Percentiles rank a stretch among this genome's conserved stretches.
phyloP scores from a whole-genome alignment of 148 eudicot genomes.

The Nepenthes gracilis region DNA sequence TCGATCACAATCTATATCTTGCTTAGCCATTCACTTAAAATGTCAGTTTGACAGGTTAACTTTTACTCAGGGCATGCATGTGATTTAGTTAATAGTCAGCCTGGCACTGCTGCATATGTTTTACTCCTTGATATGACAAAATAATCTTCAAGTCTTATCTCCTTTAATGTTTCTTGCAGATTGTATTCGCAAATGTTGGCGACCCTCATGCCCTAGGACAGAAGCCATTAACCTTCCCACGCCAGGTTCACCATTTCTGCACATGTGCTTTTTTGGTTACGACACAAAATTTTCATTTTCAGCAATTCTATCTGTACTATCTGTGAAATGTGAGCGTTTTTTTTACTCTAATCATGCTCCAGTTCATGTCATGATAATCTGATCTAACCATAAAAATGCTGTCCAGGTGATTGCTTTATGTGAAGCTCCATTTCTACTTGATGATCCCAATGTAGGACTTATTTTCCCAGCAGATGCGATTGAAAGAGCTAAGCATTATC shows the following conservation, averaged over 20 bases:
- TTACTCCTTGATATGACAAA: not conserved
- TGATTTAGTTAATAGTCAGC: not conserved
- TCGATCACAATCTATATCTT: too few species aligned
- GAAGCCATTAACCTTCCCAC: constrained; percentile 87
- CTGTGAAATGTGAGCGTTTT: not conserved
- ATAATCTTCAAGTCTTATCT: not conserved
- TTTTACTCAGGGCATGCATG: too few species aligned
- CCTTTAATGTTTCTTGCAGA: constrained; percentile 28
- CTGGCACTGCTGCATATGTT: not conserved
- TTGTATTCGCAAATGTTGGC: constrained; percentile 93
- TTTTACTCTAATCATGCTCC: not conserved
- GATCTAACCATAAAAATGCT: not conserved
- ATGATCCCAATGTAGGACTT: constrained; percentile 98
- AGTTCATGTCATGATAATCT: not conserved
- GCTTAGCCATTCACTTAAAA: too few species aligned
- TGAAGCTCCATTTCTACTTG: constrained; percentile 97
- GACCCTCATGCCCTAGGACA: constrained; percentile 98
- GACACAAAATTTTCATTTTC: not conserved
- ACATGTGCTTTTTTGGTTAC: not conserved
- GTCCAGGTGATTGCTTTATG: constrained; percentile 88
- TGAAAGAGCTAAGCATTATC: constrained; percentile 86
- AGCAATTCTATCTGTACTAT: not conserved
- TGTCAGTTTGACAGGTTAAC: too few species aligned
- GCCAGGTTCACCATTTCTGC: constrained; percentile 46
- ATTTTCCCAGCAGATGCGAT: constrained; percentile 95